phyloP scores from a whole-genome alignment of 352 stramenopile species.

The Pythium coloratum region DNA sequence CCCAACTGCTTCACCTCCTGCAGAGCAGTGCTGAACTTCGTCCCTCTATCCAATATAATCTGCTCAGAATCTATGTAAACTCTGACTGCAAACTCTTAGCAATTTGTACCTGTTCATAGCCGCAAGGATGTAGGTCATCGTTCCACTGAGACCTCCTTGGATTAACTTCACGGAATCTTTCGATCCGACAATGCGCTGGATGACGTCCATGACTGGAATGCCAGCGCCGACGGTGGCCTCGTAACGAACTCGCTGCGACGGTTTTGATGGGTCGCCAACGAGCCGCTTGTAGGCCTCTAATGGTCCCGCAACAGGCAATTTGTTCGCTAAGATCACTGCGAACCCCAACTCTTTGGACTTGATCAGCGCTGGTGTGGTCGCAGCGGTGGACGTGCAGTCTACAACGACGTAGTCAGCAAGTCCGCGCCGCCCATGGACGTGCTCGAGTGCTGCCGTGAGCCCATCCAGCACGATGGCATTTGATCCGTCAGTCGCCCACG shows the following conservation, averaged over 20 bases:
- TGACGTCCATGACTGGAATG: slow-evolving; percentile 50
- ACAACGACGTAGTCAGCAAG: slow-evolving; percentile 28
- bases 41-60: slow-evolving; percentile 29
- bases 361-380: slow-evolving; percentile 26
- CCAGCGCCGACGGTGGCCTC: slow-evolving; percentile 68
- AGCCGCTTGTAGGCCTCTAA: slow-evolving; percentile 40
- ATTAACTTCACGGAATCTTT: slow-evolving; percentile 45
- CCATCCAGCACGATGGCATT: slow-evolving; percentile 2
- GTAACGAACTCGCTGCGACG: slow-evolving; percentile 35
- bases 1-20: slow-evolving; percentile 43
- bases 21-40: slow-evolving; percentile 50
- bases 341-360: slow-evolving; percentile 26
- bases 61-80: neutral
- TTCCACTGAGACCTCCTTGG: slow-evolving; percentile 63
- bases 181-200: slow-evolving; percentile 51
- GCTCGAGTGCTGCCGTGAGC: slow-evolving; percentile 12
- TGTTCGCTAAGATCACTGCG: slow-evolving; percentile 52
- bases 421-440: slow-evolving; percentile 8
- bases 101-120: slow-evolving; percentile 30
- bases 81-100: neutral
- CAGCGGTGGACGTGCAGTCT: slow-evolving; percentile 31
- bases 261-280: slow-evolving; percentile 16
- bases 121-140: slow-evolving; percentile 56
- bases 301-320: slow-evolving; percentile 40
- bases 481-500: neutral